Conservation (phyloP, 805 yeast genomes). For the Myxozyma lipomycoides region DNA sequence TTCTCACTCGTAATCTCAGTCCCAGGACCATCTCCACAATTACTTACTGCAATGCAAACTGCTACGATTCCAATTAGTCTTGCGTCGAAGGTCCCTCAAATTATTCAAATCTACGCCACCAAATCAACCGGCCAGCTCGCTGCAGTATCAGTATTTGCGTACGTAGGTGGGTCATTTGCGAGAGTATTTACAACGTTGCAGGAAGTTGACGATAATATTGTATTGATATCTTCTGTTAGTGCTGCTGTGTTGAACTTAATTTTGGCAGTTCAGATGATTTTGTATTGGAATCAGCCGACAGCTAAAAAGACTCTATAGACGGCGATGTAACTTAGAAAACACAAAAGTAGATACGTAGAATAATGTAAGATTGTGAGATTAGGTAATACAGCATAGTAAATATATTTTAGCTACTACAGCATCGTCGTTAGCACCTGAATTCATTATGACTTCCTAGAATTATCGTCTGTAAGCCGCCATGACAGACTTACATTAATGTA, state of each 20-base stretch:
- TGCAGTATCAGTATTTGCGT: conserved; percentile 39
- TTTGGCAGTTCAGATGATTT: conserved; percentile 38
- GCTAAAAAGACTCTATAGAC: conserved; percentile 23
- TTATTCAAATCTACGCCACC: conserved; percentile 37
- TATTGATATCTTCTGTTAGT: conserved; percentile 36
- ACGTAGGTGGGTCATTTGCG: conserved; percentile 40
- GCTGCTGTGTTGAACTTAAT: conserved; percentile 38
- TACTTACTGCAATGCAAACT: conserved; percentile 32
- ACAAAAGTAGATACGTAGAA: conserved; percentile 1
- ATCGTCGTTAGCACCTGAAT: no score
- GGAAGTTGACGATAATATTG: conserved; percentile 38
- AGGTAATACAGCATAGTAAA: no score
- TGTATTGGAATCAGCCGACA: conserved; percentile 33
- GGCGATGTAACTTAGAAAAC: no score
- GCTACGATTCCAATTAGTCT: conserved; percentile 40
- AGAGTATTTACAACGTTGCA: conserved; percentile 42
- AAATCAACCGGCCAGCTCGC: conserved; percentile 46
- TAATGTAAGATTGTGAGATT: neutral
- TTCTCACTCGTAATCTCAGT: conserved; percentile 28
- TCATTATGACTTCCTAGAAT: no score
- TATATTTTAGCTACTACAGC: no score
- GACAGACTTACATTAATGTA: no score
- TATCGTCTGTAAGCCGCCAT: no score
- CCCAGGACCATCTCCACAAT: conserved; percentile 28
- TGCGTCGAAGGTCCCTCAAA: conserved; percentile 44